A percentile compares a stretch with the other conserved stretches of the same genome.
These are phyloP conservation scores for Oryza rufipogon DNA, from an alignment of 176 grass and related monocot species.

Conservation along the genomic window DNA sequence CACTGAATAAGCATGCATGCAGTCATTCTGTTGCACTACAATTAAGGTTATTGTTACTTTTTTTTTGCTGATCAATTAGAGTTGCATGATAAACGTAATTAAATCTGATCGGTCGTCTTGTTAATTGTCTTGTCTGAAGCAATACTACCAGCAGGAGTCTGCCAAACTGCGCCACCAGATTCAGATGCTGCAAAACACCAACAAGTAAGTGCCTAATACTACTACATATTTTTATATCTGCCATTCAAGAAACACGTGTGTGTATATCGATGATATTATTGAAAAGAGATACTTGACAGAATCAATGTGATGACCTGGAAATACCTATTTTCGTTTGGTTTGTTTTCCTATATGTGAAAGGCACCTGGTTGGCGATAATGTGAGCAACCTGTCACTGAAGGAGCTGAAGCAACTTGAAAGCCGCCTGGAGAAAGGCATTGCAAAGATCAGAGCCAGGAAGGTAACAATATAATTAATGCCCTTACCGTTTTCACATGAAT, in stretches of 20 bases:
- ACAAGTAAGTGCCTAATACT: slow-evolving; percentile 58
- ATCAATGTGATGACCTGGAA: not conserved
- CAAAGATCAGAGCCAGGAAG: slow-evolving; percentile 78
- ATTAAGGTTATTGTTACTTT: no score
- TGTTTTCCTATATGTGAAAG: slow-evolving; percentile 39
- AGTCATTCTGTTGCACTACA: not conserved
- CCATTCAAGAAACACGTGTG: not conserved
- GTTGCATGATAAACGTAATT: not conserved
- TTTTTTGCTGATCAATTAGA: not conserved
- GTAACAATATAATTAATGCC: no score
- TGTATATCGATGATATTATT: not conserved
- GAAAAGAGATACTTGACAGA: not conserved
- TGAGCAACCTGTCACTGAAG: slow-evolving; percentile 58
- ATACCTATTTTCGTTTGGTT: not conserved
- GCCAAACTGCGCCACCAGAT: slow-evolving; percentile 75
- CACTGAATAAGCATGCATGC: not conserved
- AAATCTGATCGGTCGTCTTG: slow-evolving; percentile 8
- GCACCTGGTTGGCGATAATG: slow-evolving; percentile 67
- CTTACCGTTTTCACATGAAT: no score
- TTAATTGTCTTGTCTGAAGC: slow-evolving; percentile 51
- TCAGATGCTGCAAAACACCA: slow-evolving; percentile 85
- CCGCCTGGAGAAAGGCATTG: slow-evolving; percentile 77
- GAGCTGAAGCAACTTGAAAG: slow-evolving; percentile 82
- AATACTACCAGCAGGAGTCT: slow-evolving; percentile 90
- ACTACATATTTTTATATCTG: not conserved